Conservation (phyloP, 352 stramenopile genomes). For the Globisporangium apiculatum region DNA sequence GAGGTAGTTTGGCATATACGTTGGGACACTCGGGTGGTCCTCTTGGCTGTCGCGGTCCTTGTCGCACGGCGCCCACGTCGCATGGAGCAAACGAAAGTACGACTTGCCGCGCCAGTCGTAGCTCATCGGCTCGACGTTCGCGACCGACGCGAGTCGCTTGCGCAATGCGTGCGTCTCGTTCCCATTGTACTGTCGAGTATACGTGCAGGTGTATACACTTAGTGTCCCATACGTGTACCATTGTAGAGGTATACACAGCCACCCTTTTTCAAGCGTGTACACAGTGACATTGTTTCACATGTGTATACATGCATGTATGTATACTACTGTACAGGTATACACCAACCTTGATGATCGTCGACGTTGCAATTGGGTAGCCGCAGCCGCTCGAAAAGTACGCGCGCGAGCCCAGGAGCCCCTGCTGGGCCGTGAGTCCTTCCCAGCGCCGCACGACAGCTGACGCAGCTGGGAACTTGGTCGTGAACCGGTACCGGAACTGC, state of each 20-base stretch:
- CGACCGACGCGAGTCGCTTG: conserved; percentile 52
- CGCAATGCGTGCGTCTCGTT: conserved; percentile 52
- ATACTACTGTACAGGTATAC: background rate
- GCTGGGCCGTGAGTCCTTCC: conserved; percentile 55
- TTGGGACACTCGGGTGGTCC: conserved; percentile 40
- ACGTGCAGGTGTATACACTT: background rate
- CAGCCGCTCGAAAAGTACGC: conserved; percentile 80
- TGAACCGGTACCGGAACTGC: conserved; percentile 70
- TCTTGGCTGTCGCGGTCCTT: conserved; percentile 70
- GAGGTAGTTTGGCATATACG: conserved; percentile 74
- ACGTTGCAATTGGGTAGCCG: conserved; percentile 78
- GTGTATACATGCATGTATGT: background rate
- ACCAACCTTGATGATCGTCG: conserved; percentile 70
- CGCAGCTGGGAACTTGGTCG: conserved; percentile 65
- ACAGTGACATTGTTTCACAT: background rate
- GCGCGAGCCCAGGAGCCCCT: conserved; percentile 59
- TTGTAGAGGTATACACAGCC: too few relatives aligned
- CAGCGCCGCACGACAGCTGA: conserved; percentile 76
- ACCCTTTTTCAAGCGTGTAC: too few relatives aligned
- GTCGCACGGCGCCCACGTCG: conserved; percentile 68
- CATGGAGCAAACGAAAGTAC: conserved; percentile 79
- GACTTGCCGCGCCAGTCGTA: conserved; percentile 86
- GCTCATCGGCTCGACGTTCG: conserved; percentile 38
- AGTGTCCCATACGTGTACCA: background rate
- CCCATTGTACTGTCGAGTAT: conserved; percentile 59